A percentile compares a stretch with the other conserved stretches of the same genome.
These are phyloP conservation scores for Curvularia verruculosa DNA, from an alignment of 2,329 filamentous ascomycete species.

Conservation along the genomic window DNA sequence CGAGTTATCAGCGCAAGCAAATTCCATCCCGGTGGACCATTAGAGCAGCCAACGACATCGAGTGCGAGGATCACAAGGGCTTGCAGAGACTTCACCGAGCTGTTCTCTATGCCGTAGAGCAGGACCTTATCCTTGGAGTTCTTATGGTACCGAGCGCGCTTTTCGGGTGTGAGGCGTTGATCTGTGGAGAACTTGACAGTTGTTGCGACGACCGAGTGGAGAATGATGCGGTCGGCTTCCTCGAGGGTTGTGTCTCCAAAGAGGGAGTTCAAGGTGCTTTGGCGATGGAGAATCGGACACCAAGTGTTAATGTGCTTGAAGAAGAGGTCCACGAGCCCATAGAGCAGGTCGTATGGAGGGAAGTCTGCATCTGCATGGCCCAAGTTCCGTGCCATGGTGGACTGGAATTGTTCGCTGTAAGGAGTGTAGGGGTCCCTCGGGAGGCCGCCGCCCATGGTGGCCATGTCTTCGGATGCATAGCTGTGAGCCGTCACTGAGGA, in stretches of 20 bases:
- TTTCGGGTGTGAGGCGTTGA: conserved; percentile 72
- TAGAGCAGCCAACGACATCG: conserved; percentile 83
- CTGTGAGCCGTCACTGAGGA: conserved; percentile 36
- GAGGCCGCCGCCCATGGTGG: conserved; percentile 27
- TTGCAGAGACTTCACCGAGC: conserved; percentile 85
- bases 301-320: conserved; percentile 70
- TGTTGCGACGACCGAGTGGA: conserved; percentile 89
- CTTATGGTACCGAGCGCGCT: conserved; percentile 75
- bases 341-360: conserved; percentile 65
- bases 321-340: conserved; percentile 65
- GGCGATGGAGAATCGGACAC: conserved; percentile 88
- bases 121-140: conserved; percentile 85
- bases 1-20: conserved; percentile 86
- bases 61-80: conserved; percentile 85
- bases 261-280: conserved; percentile 78
- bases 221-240: conserved; percentile 79
- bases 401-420: conserved; percentile 41
- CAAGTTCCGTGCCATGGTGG: conserved; percentile 36
- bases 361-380: conserved; percentile 54
- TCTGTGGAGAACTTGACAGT: conserved; percentile 85
- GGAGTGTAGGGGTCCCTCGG: conserved; percentile 39
- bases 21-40: conserved; percentile 92
- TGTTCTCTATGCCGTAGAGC: conserved; percentile 86
- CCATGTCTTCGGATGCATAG: conserved; percentile 39
- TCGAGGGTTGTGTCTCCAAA: conserved; percentile 75